Conservation (phyloP, 1,284 basidiomycete genomes). For the Marasmius tenuissimus region DNA sequence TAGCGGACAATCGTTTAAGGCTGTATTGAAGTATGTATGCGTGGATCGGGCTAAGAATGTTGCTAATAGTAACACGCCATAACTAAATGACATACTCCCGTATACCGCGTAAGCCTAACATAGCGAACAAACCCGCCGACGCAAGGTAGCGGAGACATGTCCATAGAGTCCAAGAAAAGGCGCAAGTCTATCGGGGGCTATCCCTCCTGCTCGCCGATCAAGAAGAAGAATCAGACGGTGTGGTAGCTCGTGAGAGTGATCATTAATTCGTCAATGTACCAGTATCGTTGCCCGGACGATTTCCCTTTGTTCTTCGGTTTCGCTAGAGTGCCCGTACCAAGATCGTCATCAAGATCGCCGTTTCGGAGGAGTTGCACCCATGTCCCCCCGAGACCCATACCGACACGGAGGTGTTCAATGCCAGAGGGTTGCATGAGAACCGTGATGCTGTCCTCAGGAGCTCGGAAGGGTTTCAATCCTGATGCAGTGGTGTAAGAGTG, state of each 20-base stretch:
- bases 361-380: conserved; percentile 61
- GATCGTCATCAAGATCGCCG: conserved; percentile 19
- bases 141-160: neutral
- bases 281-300: conserved; percentile 30
- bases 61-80: neutral
- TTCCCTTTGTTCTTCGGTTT: conserved; percentile 35
- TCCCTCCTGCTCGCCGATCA: neutral
- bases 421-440: conserved; percentile 50
- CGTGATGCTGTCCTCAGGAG: conserved; percentile 51
- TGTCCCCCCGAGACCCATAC: conserved; percentile 57
- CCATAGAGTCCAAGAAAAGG: neutral
- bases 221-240: neutral
- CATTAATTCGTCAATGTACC: conserved; percentile 44
- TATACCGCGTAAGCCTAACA: neutral
- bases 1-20: too few species aligned
- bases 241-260: conserved; percentile 34
- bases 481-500: conserved; percentile 25
- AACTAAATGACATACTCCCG: neutral
- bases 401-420: conserved; percentile 42
- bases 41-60: neutral
- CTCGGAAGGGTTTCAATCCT: conserved; percentile 27
- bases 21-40: too few species aligned
- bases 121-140: neutral
- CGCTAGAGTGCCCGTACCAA: neutral
- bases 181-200: neutral